Percentiles rank a stretch among this genome's conserved stretches.
Conservation (phyloP, 2,329 filamentous ascomycete species). For the Endoconidiophora laricicola region DNA sequence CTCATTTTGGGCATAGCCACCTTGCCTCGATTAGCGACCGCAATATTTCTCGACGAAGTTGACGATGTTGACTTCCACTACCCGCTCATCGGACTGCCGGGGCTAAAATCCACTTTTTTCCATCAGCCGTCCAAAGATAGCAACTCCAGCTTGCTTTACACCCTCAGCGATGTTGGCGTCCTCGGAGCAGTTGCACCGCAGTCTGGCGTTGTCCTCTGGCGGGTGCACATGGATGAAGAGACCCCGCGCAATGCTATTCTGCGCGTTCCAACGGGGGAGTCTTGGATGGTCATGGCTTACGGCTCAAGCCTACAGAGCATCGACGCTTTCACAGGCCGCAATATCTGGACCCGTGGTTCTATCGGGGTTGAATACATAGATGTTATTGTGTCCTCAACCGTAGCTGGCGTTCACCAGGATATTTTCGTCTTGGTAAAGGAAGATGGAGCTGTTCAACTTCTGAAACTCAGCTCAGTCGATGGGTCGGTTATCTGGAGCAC, state of each 20-base stretch:
- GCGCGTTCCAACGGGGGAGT: constrained; percentile 61
- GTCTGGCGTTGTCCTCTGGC: constrained; percentile 72
- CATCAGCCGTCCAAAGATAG: constrained; percentile 68
- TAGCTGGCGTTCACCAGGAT: constrained; percentile 44
- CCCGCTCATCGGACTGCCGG: constrained; percentile 69
- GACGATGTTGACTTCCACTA: constrained; percentile 87
- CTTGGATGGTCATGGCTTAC: constrained; percentile 57
- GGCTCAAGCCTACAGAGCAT: constrained; percentile 59
- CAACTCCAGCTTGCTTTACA: constrained; percentile 80
- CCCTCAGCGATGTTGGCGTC: constrained; percentile 67
- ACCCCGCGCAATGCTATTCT: constrained; percentile 36
- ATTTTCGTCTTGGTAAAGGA: constrained; percentile 52
- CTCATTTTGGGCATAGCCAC: too few relatives aligned
- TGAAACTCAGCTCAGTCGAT: constrained; percentile 38
- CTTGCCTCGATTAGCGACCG: constrained; percentile 20
- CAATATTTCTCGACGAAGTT: constrained; percentile 81
- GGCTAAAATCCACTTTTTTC: constrained; percentile 80
- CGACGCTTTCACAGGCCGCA: constrained; percentile 67
- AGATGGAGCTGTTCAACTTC: constrained; percentile 19
- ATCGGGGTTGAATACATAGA: constrained; percentile 46
- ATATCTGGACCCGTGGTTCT: constrained; percentile 56
- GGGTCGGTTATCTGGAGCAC: constrained; percentile 58
- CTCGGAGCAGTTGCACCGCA: constrained; percentile 80
- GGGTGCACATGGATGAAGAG: constrained; percentile 48
- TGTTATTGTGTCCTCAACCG: constrained; percentile 59